Evolutionary conservation across 2,329 filamentous ascomycete genomes (phyloP), one percentile per base, ranked within the genome.

Genomic region (Talaromyces sp.): DNA sequence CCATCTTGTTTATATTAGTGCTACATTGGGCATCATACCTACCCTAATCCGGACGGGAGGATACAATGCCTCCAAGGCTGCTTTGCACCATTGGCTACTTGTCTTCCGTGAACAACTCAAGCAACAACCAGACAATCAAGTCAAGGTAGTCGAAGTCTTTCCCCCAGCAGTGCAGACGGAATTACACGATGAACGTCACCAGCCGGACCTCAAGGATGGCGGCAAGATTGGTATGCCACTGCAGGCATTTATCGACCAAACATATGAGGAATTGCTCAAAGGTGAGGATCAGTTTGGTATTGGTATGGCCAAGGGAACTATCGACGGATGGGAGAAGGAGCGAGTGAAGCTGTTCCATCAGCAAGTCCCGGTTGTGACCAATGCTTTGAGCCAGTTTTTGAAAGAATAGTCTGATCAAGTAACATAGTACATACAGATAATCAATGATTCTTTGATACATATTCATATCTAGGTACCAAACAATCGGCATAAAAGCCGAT

Each of bases 151-250:
- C 43, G 84, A 86, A 71, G 76, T 86, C 10, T 83, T 82, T 64
- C 84, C 84, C 3, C 85, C 84, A 0, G 82, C 83, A 0, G 84
- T 86, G 40, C 84, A 86, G 74, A 86, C 83, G 0, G 84, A 86
- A 70, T 72, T 86, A 29, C 84, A 86, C 66, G 83, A 86, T 66
- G 77, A 73, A 85, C 67, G 77, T 72, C 81, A 85, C 65, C 83
- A 85, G 73, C 83, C 83, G 0, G 82, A 85, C 68, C 76, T 84
- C 69, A 79, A 83, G 70, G 77, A 81, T 63, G 83, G 83, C 0
- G 69, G 79, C 17, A 67, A 75, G n/a, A 78, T 85, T 25, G 84
- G 84, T 1, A 86, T 87, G 81, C 84, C 84, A 3, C 68, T 86
- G 59, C 73, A 79, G 19, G 79, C 85, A 34, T 86, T 86, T 67